phyloP scores from a whole-genome alignment of 2,329 filamentous ascomycete species.

The Pyrenochaeta sp. region DNA sequence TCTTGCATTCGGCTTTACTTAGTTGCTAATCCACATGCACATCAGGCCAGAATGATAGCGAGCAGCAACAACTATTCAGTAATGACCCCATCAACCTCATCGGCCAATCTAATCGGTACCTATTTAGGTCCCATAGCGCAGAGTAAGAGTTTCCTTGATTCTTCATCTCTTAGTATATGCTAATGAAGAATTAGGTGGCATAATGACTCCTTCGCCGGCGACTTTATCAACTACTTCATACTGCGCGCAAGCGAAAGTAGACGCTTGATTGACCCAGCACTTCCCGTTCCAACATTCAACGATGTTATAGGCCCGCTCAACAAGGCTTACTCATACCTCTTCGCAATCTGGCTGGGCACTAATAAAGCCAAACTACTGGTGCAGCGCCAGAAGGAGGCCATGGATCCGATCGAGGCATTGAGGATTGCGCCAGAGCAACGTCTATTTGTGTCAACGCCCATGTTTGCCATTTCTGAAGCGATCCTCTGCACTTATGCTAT shows the following conservation, averaged over 20 bases:
- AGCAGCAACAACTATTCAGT: too few species aligned
- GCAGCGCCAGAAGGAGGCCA: not conserved
- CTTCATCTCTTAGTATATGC: too few species aligned
- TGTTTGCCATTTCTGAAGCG: conserved; percentile 56
- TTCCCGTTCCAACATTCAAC: conserved; percentile 43
- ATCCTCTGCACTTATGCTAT: conserved; percentile 58
- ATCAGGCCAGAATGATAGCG: too few species aligned
- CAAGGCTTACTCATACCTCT: conserved; percentile 49
- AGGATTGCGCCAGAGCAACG: conserved; percentile 44
- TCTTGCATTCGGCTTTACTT: too few species aligned
- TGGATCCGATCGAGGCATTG: conserved; percentile 13
- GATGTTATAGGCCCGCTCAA: conserved; percentile 31
- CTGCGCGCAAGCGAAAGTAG: conserved; percentile 37
- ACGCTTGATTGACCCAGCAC: conserved; percentile 47
- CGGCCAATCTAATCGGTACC: conserved; percentile 29
- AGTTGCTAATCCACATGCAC: too few species aligned
- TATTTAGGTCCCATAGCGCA: conserved; percentile 15
- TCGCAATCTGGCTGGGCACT: conserved; percentile 55
- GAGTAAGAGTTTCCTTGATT: not conserved
- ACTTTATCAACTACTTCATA: conserved; percentile 61
- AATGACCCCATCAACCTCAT: conserved; percentile 36
- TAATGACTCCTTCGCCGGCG: conserved; percentile 55
- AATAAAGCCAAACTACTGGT: conserved; percentile 54
- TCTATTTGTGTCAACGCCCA: conserved; percentile 59
- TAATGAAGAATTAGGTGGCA: too few species aligned